Base-by-base conservation (phyloP, 1,139 yeast genomes). In the Taiozyma sp. region DNA sequence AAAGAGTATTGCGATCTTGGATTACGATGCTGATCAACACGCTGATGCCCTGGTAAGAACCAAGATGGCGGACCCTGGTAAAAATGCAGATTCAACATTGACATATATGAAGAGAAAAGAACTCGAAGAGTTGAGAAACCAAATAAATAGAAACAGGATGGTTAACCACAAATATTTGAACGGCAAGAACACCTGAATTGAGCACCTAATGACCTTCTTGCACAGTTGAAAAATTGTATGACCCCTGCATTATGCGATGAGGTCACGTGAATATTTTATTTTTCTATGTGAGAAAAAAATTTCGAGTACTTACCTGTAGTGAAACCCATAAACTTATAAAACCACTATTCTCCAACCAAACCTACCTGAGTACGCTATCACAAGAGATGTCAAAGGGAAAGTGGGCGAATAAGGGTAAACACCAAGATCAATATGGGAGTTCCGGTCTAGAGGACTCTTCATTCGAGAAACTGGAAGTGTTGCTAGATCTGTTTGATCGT, bases 391-490 rank as follows among this genome's bases (percentile, higher is more conserved):
- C 41, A 8, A 30, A 16, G 38, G 39, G 45, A 43, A 46, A 28
- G 34, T 34, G 23, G 43, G 29, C 16, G 29, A 41, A 28, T 10
- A 24, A 38, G 8, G 19, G 19, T 14, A 38, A 38, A 38, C 24
- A 19, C 24, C 13, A 38, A 16, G 9, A 2, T 5, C 41, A 19
- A 19, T 8, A 38, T 19, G 32, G 14, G 2, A 30, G 38, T 9
- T 30, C 48, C 4, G 44, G 27, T 8, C 13, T 63, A 14, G 67
- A 65, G 34, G 60, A 61, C 53, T 64, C 63, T 28, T 52, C 61
- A 4, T 56, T 65, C n/a, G 69, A 66, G 13, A 59, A 56, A 23
- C 51, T 67, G 19, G 60, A 62, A 38, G 12, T 12, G 7, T 38
- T 38, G 8, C 24, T 38, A 19, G 19, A 19, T 19, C 19, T 3